Evolutionary conservation across 371 early-diverging fungal genomes (phyloP).

Genomic region (Fennellomyces sp.): DNA sequence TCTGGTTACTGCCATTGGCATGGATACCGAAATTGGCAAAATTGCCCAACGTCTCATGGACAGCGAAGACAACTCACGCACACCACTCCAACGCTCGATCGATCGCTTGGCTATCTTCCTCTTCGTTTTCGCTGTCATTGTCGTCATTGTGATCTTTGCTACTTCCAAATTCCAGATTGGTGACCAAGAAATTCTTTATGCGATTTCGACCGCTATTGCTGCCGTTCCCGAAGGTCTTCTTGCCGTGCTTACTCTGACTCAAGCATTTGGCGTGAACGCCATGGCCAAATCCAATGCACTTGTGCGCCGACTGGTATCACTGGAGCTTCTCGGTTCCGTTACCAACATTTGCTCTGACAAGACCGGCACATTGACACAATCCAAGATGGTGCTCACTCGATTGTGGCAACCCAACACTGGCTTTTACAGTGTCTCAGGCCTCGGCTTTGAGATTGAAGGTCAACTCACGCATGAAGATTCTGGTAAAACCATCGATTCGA

Average conservation of each 20-base stretch:
- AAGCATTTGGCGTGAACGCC: constrained; percentile 88
- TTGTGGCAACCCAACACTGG: constrained; percentile 74
- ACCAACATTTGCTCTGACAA: constrained; percentile 96
- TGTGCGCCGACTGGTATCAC: constrained; percentile 85
- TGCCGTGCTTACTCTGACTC: constrained; percentile 88
- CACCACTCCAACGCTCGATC: constrained; percentile 71
- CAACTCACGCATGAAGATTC: constrained; percentile 30
- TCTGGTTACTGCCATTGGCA: constrained; percentile 84
- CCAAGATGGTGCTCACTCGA: constrained; percentile 85
- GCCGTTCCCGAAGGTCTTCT: constrained; percentile 96
- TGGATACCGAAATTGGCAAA: constrained; percentile 91
- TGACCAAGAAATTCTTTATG: constrained; percentile 70
- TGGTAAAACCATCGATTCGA: constrained; percentile 17
- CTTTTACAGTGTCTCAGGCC: constrained; percentile 61
- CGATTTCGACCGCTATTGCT: constrained; percentile 87
- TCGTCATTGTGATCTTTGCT: constrained; percentile 63
- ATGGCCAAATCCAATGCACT: constrained; percentile 87
- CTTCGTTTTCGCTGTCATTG: constrained; percentile 50
- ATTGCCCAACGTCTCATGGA: constrained; percentile 87
- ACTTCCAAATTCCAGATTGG: constrained; percentile 62
- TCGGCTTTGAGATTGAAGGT: constrained; percentile 53
- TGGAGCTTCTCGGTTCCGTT: constrained; percentile 91
- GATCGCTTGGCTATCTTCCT: constrained; percentile 71
- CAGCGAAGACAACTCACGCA: constrained; percentile 60
- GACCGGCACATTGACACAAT: constrained; percentile 94